These are phyloP conservation scores for Boletus sp. DNA, from an alignment of 1,284 basidiomycete species.

Conservation along the genomic window DNA sequence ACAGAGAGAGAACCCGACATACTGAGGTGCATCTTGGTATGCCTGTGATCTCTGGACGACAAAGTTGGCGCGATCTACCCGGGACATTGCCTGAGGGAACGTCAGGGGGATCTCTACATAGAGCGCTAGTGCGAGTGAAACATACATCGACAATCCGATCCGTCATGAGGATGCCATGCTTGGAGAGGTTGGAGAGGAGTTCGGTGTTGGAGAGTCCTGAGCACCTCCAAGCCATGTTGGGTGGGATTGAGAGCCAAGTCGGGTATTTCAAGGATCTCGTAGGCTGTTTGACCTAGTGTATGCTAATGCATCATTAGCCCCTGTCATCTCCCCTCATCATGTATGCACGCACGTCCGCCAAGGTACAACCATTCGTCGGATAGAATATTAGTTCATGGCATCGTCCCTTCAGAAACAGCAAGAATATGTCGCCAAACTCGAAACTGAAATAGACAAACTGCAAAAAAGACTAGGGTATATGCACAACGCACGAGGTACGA, in stretches of 20 bases:
- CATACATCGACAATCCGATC: slow-evolving; percentile 53
- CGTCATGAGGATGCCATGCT: slow-evolving; percentile 57
- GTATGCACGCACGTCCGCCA: slow-evolving; percentile 38
- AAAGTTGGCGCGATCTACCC: slow-evolving; percentile 77
- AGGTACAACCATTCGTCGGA: slow-evolving; percentile 23
- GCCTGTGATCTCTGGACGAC: slow-evolving; percentile 57
- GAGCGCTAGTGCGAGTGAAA: background rate
- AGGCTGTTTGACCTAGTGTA: slow-evolving; percentile 24
- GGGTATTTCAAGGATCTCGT: background rate
- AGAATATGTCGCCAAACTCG: slow-evolving; percentile 52
- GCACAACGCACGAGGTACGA: slow-evolving; percentile 7
- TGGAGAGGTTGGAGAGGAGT: slow-evolving; percentile 70
- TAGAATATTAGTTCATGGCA: background rate
- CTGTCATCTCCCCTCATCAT: slow-evolving; percentile 15
- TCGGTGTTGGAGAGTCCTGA: slow-evolving; percentile 70
- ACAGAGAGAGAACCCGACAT: slow-evolving; percentile 6
- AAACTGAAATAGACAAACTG: slow-evolving; percentile 55
- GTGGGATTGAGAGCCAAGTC: background rate
- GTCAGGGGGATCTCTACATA: slow-evolving; percentile 3
- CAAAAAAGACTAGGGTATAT: slow-evolving; percentile 59
- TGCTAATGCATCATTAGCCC: slow-evolving; percentile 7
- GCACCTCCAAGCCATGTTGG: slow-evolving; percentile 81
- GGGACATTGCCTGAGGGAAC: slow-evolving; percentile 63
- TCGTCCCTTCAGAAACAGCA: slow-evolving; percentile 52
- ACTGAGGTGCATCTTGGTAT: slow-evolving; percentile 85